phyloP scores from a whole-genome alignment of 768 basidiomycete genomes.

The Mycena belliarum region DNA sequence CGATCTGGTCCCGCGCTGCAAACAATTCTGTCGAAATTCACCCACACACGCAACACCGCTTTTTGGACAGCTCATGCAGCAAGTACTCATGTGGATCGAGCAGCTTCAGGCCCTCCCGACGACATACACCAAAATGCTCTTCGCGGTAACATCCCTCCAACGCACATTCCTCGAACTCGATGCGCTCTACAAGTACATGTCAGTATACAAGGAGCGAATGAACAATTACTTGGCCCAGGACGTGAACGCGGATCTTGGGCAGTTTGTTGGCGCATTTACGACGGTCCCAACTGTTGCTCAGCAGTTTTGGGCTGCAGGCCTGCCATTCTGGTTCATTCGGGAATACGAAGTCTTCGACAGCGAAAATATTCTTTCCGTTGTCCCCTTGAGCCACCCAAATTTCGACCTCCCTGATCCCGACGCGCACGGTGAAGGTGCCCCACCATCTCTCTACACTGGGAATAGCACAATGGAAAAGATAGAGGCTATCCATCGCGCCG shows the following conservation, averaged over 20 bases:
- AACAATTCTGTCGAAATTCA: background rate
- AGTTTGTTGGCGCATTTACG: background rate
- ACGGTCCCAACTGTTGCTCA: background rate
- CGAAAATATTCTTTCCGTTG: background rate
- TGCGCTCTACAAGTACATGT: background rate
- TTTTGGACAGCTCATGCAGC: background rate
- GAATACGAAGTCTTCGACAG: background rate
- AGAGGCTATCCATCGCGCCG: no score
- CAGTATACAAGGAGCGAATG: background rate
- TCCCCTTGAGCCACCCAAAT: background rate
- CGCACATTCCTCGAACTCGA: background rate
- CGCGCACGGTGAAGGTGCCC: no score
- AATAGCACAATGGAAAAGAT: no score
- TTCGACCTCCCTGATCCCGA: no score
- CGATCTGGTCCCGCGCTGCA: background rate
- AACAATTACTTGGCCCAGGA: background rate
- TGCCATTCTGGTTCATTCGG: background rate
- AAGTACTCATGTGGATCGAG: background rate
- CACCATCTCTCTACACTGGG: no score
- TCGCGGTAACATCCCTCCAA: background rate
- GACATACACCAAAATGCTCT: background rate
- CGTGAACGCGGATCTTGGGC: background rate
- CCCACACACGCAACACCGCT: background rate
- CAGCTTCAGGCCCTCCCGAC: background rate
- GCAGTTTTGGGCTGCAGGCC: background rate